These are phyloP conservation scores for Pyrenophora seminiperda DNA, from an alignment of 2,329 filamentous ascomycete species.

Conservation along the genomic window DNA sequence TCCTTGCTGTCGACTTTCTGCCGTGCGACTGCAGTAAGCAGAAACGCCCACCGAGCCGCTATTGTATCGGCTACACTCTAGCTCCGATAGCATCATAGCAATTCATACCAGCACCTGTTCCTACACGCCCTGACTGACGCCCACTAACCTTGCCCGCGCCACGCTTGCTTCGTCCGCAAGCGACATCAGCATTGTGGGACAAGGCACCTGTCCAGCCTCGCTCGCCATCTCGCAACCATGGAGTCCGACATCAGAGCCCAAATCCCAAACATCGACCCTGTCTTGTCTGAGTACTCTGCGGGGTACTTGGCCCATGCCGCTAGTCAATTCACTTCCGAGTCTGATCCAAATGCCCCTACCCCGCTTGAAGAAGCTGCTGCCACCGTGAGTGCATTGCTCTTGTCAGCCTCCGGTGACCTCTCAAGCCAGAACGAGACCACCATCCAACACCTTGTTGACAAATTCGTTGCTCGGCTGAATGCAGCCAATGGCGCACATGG, in stretches of 20 bases:
- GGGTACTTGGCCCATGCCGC: constrained; percentile 95
- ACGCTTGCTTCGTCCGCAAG: constrained; percentile 20
- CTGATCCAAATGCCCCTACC: constrained; percentile 69
- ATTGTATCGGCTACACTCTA: constrained; percentile 15
- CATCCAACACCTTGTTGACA: constrained; percentile 82
- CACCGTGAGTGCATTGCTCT: constrained; percentile 82
- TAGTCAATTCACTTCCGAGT: constrained; percentile 76
- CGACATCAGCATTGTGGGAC: constrained; percentile 25
- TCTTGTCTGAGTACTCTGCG: constrained; percentile 89
- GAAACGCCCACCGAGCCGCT: constrained; percentile 27
- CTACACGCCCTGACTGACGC: too few species aligned
- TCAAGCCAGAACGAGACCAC: constrained; percentile 73
- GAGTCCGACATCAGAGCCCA: constrained; percentile 84
- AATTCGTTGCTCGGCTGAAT: constrained; percentile 84
- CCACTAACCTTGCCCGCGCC: constrained; percentile 29
- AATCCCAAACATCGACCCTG: constrained; percentile 84
- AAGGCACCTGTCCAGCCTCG: constrained; percentile 18
- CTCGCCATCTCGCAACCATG: constrained; percentile 60
- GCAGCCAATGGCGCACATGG: constrained; percentile 71
- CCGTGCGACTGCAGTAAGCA: constrained; percentile 29
- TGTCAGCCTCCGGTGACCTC: constrained; percentile 89
- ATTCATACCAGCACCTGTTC: constrained; percentile 20
- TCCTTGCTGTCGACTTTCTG: constrained; percentile 22
- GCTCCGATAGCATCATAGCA: constrained; percentile 2
- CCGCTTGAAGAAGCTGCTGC: constrained; percentile 84